These are phyloP conservation scores for Penicillium sp. DNA, from an alignment of 2,329 filamentous ascomycete species.

Conservation along the genomic window DNA sequence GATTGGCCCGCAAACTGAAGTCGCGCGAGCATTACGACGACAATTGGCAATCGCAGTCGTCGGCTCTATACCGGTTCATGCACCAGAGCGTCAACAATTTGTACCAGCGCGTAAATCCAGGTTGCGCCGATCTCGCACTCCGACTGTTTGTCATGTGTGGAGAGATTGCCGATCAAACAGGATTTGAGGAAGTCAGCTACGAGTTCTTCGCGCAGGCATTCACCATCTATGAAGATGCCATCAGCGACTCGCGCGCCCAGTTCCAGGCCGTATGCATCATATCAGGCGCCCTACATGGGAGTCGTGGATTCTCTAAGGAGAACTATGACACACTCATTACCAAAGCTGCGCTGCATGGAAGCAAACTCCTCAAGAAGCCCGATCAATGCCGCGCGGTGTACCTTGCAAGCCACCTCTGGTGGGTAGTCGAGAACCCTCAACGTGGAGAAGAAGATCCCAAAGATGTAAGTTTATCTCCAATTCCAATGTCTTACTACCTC, in stretches of 20 bases:
- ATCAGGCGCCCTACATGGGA: slow-evolving; percentile 77
- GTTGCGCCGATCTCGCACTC: slow-evolving; percentile 76
- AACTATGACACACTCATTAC: slow-evolving; percentile 99
- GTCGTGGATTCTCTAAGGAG: slow-evolving; percentile 83
- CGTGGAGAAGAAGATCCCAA: slow-evolving; percentile 73
- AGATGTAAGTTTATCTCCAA: slow-evolving; percentile 48
- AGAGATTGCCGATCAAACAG: slow-evolving; percentile 81
- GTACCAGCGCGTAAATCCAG: slow-evolving; percentile 73
- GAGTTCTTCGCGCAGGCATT: slow-evolving; percentile 98
- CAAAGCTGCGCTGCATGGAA: slow-evolving; percentile 91
- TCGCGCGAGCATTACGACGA: slow-evolving; percentile 76
- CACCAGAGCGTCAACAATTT: slow-evolving; percentile 78
- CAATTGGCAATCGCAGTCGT: slow-evolving; percentile 64
- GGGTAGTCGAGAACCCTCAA: slow-evolving; percentile 74
- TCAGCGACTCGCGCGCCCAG: slow-evolving; percentile 90
- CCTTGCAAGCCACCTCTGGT: slow-evolving; percentile 93
- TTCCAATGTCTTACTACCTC: slow-evolving; percentile 13
- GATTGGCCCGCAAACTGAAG: slow-evolving; percentile 82
- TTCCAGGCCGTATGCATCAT: slow-evolving; percentile 97
- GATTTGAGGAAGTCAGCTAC: slow-evolving; percentile 91
- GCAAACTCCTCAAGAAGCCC: slow-evolving; percentile 92
- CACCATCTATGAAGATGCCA: slow-evolving; percentile 91
- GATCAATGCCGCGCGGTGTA: slow-evolving; percentile 97
- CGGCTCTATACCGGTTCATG: slow-evolving; percentile 88
- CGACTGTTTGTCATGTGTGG: slow-evolving; percentile 86